Percentiles rank a stretch among this genome's conserved stretches.
phyloP scores from a whole-genome alignment of 345 rosid genomes.

The Sonneratia alba region DNA sequence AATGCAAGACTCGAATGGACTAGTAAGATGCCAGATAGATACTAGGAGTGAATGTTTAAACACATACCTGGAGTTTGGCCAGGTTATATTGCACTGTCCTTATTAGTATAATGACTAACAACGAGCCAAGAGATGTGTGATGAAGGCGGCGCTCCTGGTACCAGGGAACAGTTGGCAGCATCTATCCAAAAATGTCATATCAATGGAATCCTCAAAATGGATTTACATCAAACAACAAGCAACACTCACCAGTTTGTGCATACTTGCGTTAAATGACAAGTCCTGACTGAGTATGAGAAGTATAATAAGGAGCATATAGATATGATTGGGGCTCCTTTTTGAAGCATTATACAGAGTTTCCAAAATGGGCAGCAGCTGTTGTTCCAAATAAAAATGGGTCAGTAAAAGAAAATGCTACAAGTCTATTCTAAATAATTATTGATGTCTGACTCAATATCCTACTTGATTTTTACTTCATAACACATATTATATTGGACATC shows the following conservation, averaged over 20 bases:
- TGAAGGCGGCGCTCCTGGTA: constrained; percentile 93
- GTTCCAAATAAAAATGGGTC: not conserved
- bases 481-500: not conserved
- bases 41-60: not conserved
- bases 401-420: not conserved
- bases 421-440: not conserved
- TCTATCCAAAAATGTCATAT: constrained; percentile 31
- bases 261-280: constrained; percentile 82
- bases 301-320: constrained; percentile 88
- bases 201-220: constrained; percentile 9
- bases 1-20: not conserved
- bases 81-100: constrained; percentile 95
- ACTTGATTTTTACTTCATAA: not conserved
- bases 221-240: constrained; percentile 10
- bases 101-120: constrained; percentile 79
- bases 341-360: constrained; percentile 82
- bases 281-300: constrained; percentile 98
- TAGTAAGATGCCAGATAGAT: not conserved
- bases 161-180: constrained; percentile 86
- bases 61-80: constrained; percentile 91
- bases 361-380: constrained; percentile 91
- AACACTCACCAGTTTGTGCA: constrained; percentile 78
- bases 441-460: not conserved
- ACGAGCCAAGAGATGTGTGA: constrained; percentile 91
- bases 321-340: constrained; percentile 84